Percentiles rank a stretch among this genome's conserved stretches.
These are phyloP conservation scores for Xanthoconium stramineum DNA, from an alignment of 768 basidiomycete species.

Conservation along the genomic window DNA sequence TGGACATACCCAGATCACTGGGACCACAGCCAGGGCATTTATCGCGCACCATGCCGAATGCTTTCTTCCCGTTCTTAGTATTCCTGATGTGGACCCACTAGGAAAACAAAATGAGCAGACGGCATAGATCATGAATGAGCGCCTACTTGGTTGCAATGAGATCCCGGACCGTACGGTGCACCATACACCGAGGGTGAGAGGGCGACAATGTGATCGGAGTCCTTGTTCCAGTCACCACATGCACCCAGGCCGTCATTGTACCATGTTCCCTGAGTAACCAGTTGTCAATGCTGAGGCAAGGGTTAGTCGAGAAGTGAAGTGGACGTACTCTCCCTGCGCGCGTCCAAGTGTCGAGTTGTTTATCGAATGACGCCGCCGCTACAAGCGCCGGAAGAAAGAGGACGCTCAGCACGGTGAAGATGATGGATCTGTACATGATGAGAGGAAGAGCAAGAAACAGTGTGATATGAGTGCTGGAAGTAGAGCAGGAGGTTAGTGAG, in stretches of 20 bases:
- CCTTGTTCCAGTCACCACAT: conserved; percentile 51
- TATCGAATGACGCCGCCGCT: conserved; percentile 25
- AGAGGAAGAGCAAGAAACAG: background rate
- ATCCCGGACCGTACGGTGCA: conserved; percentile 32
- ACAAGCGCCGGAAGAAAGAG: conserved; percentile 41
- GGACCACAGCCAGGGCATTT: conserved; percentile 52
- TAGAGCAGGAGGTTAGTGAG: background rate
- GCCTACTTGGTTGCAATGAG: conserved; percentile 59
- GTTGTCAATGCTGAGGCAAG: background rate
- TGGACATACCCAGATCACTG: conserved; percentile 50
- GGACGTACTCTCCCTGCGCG: conserved; percentile 50
- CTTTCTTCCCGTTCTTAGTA: conserved; percentile 46
- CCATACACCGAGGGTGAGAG: conserved; percentile 51
- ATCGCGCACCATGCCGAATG: conserved; percentile 51
- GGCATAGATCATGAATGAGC: background rate
- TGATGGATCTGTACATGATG: conserved; percentile 16
- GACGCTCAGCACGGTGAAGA: conserved; percentile 39
- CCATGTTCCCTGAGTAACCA: conserved; percentile 54
- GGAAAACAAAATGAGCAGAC: conserved; percentile 7
- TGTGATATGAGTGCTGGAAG: background rate
- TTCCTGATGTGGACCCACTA: conserved; percentile 60
- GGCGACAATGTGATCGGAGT: conserved; percentile 56
- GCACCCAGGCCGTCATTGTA: conserved; percentile 57
- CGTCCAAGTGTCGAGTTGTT: conserved; percentile 43
- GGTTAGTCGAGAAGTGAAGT: background rate